Conservation (phyloP, 140 eudicot species). For the Oenanthe javanica region DNA sequence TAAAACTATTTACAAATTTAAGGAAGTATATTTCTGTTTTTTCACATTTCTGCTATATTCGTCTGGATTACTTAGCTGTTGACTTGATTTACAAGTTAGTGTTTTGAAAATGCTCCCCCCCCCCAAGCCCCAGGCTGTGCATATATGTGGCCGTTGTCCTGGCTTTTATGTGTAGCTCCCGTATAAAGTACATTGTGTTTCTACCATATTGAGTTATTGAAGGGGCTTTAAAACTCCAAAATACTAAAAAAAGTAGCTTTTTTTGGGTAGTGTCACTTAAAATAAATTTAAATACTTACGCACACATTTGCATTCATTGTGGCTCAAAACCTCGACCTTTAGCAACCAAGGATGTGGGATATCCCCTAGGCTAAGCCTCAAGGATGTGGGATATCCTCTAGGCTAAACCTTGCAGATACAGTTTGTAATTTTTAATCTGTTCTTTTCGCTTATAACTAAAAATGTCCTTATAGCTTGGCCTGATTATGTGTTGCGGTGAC, state of each 20-base stretch:
- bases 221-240: not conserved
- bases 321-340: not conserved
- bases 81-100: not conserved
- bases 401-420: not conserved
- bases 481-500: not conserved
- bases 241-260: not conserved
- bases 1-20: not conserved
- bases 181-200: not conserved
- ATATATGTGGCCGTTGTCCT: not conserved
- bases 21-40: not conserved
- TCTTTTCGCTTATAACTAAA: not conserved
- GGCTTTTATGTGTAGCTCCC: too few relatives aligned
- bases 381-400: not conserved
- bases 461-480: not conserved
- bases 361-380: too few relatives aligned
- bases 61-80: not conserved
- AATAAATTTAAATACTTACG: not conserved
- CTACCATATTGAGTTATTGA: not conserved
- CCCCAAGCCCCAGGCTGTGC: not conserved
- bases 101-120: too few relatives aligned
- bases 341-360: not conserved
- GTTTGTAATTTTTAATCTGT: not conserved
- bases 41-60: not conserved
- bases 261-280: not conserved
- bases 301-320: too few relatives aligned